phyloP scores from a whole-genome alignment of 2,329 filamentous ascomycete species.

The Fusarium guadeloupense region DNA sequence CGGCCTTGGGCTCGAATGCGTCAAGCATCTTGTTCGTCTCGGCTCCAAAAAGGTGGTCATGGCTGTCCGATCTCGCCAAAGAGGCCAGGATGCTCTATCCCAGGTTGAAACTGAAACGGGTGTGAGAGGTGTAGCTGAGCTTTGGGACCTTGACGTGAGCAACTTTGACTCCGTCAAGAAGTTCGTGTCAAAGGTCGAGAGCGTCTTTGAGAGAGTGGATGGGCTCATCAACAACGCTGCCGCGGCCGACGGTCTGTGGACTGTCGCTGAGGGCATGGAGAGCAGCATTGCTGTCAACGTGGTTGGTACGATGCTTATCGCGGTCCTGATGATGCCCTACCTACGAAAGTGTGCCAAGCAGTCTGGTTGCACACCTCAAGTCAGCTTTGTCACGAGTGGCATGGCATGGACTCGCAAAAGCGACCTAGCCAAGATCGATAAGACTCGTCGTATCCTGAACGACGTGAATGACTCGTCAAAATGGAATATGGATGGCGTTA shows the following conservation, averaged over 20 bases:
- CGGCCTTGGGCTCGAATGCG: constrained; percentile 53
- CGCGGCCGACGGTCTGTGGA: not conserved
- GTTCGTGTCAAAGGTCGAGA: constrained; percentile 47
- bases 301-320: not conserved
- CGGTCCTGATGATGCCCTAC: not conserved
- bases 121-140: constrained; percentile 9
- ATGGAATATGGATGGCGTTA: not conserved
- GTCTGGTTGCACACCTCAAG: not conserved
- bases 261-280: not conserved
- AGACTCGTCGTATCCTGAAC: not conserved
- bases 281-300: not conserved
- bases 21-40: constrained; percentile 50
- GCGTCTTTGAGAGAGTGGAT: constrained; percentile 34
- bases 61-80: constrained; percentile 28
- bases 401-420: not conserved
- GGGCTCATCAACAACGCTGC: constrained; percentile 1
- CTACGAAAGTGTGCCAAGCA: not conserved
- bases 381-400: not conserved
- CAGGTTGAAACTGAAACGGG: constrained; percentile 21
- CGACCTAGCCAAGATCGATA: not conserved
- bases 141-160: constrained; percentile 20
- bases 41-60: constrained; percentile 52
- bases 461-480: not conserved
- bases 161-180: constrained; percentile 32
- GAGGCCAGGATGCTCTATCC: constrained; percentile 11